Conservation (phyloP, 768 basidiomycete species). For the Coprinopsis sp. region DNA sequence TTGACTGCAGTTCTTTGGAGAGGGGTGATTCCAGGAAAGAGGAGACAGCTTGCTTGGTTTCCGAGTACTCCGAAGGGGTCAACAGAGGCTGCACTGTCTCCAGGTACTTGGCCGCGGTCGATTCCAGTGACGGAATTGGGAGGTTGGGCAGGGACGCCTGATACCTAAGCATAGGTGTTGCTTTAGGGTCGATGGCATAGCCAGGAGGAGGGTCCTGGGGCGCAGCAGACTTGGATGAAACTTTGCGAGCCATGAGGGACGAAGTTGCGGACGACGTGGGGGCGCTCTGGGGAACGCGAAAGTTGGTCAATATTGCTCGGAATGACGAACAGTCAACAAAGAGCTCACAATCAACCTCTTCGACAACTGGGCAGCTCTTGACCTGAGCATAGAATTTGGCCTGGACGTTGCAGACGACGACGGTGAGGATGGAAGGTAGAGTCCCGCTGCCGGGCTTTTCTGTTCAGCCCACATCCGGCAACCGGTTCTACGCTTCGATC, state of each 20-base stretch:
- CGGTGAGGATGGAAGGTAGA: too few relatives aligned
- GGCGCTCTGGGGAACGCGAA: neutral
- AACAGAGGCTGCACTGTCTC: slow-evolving; percentile 79
- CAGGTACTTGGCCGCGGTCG: slow-evolving; percentile 86
- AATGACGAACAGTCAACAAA: neutral
- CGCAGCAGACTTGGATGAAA: slow-evolving; percentile 17
- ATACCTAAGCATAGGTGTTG: slow-evolving; percentile 66
- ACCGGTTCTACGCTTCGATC: too few relatives aligned
- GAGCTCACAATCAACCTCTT: neutral
- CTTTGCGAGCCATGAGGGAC: slow-evolving; percentile 5
- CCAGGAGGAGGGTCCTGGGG: slow-evolving; percentile 22
- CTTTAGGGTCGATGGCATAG: slow-evolving; percentile 48
- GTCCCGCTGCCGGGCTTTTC: too few relatives aligned
- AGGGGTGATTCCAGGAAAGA: slow-evolving; percentile 68
- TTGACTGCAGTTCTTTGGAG: slow-evolving; percentile 66
- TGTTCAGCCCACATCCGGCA: too few relatives aligned
- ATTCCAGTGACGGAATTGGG: slow-evolving; percentile 79
- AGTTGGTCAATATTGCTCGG: neutral
- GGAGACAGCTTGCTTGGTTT: slow-evolving; percentile 54
- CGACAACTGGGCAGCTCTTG: neutral
- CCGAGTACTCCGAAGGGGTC: slow-evolving; percentile 53
- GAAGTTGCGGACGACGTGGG: neutral
- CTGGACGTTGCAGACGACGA: slow-evolving; percentile 23
- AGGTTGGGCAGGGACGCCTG: slow-evolving; percentile 70
- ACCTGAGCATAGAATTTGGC: neutral